Evolutionary conservation across 345 rosid species (phyloP), one percentile per base, ranked within the genome.

Genomic region (Populus deltoides): DNA sequence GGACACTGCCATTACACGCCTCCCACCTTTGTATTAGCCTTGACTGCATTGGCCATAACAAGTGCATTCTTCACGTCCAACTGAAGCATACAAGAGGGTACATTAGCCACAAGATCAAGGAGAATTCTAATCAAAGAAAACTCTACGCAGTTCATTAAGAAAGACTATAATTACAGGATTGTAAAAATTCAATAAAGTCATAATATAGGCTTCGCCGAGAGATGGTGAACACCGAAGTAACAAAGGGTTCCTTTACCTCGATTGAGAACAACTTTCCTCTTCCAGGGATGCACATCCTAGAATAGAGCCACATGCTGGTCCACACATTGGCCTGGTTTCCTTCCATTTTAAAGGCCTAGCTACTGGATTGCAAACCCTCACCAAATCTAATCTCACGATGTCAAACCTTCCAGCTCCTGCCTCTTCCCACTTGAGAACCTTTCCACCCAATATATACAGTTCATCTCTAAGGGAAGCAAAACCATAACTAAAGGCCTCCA

Each of bases 341-440:
- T 88, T 86, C 96, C 98, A 92, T 71, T 85, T 88, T 75, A 90
- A 59, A 16, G 97, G 93, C 77, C 78, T 79, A 43, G 69, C 79
- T 38, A 76, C 74, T 25, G 97, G 95, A 78, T 92, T 86, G 31
- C 96, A 92, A 69, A 87, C 90, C 85, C 97, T 91, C 76, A 88
- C 91, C 27, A 85, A 77, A 10, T 76, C 81, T 78, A 94, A 78
- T 80, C 92, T 90, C 77, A 89, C 90, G 9, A 90, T 89, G 63
- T 91, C 90, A 75, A 89, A 91, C 75, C 91, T 89, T 65, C 92
- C 94, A 18, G 83, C 87, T 53, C 97, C 94, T 33, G 86, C 82
- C 25, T 92, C 96, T 78, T 94, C 96, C 94, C 94, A 91, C 84
- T 83, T 90, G 75, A 92, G 98, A 73, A 90, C 96, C 85, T 89